Evolutionary conservation across 768 basidiomycete genomes (phyloP), one percentile per base, ranked within the genome.

Genomic region (Boletus reticuloceps): DNA sequence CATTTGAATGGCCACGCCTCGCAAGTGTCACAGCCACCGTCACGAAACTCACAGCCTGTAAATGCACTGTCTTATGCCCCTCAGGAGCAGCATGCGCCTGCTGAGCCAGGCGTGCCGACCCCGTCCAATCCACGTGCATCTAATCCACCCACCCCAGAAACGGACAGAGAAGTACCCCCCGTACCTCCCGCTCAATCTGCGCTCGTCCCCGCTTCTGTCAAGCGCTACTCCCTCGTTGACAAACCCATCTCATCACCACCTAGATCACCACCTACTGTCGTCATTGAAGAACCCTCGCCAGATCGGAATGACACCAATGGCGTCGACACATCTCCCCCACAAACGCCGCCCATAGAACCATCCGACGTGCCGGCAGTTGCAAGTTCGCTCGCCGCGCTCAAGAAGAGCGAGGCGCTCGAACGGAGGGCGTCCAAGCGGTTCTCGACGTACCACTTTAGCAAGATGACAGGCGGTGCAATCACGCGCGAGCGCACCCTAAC

Each of bases 391-490:
- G 93, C 91, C 8, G 94, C 94, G 9, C 78, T 99, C 44, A 89
- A 95, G 72, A 85, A 88, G 64, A 86, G 83, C 48, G 94, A 95
- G 61, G 81, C 85, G 1, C 80, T 98, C 38, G 92, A 94, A 63
- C 84, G 96, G 20, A 81, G 96, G 44, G 96, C 96, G 17, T 94
- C 91, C 20, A 98, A 98, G 68, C 89, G 97, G 0, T 98, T 94
- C 74, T 97, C 94, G 41, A 86, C 87, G 2, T 98, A 96, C 69
- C 91, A 94, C 59, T 89, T 98, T 64, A 86, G 89, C 45, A 95
- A 95, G 74, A 95, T 98, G 88, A 87, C 92, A 4, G 85, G 86
- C 16, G 75, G 70, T 25, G 54, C 50, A 34, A 70, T 79, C 19
- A 69, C 73, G 25, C 74, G 82, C 43, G 80, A 81, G 64, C 74